Conservation (phyloP, 129 eudicot species). For the Gnaphalium uliginosum region DNA sequence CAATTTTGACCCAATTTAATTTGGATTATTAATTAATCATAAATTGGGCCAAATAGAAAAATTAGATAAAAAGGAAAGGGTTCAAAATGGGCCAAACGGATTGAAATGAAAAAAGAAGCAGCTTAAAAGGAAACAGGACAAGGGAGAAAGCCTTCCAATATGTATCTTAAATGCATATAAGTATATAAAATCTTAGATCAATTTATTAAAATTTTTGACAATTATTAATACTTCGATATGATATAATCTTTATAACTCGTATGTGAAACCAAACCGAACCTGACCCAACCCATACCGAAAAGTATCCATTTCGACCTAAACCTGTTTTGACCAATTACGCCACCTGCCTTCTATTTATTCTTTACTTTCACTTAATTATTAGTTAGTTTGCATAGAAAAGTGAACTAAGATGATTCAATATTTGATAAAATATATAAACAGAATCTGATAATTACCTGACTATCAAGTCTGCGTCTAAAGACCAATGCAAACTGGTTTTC, state of each 20-base stretch:
- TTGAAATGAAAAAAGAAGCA: background rate
- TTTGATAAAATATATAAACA: background rate
- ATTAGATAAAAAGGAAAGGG: background rate
- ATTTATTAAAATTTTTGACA: too few relatives aligned
- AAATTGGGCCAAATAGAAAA: background rate
- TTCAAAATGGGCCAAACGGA: background rate
- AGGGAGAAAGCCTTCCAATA: too few relatives aligned
- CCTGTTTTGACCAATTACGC: background rate
- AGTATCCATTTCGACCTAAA: background rate
- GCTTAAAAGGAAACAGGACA: background rate
- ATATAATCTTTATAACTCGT: too few relatives aligned
- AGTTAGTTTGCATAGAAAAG: background rate
- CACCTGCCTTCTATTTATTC: background rate
- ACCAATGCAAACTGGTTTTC: slow-evolving; percentile 61
- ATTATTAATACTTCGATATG: too few relatives aligned
- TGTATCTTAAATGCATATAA: too few relatives aligned
- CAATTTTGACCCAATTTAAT: too few relatives aligned
- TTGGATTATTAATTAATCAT: background rate
- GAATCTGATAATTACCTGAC: slow-evolving; percentile 70
- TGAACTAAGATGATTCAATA: background rate
- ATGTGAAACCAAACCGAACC: too few relatives aligned
- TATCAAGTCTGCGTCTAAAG: slow-evolving; percentile 76
- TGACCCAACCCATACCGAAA: background rate
- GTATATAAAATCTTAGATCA: too few relatives aligned
- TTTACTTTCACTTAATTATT: background rate